phyloP scores from a whole-genome alignment of 1,284 basidiomycete genomes.

The Trametes versicolor region DNA sequence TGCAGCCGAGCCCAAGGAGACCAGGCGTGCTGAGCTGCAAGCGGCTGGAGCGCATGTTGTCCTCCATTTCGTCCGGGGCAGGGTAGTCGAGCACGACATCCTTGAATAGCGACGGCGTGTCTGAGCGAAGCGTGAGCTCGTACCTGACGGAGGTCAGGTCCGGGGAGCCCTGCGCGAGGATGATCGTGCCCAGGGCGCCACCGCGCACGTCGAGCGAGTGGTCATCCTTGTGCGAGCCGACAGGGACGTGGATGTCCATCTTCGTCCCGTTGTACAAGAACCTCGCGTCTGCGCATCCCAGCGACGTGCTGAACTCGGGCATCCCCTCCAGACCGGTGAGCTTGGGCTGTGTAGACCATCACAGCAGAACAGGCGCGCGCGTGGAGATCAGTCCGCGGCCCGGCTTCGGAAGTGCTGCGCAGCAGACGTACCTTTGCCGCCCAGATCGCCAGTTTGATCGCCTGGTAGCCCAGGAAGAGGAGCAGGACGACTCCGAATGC shows the following conservation, averaged over 20 bases:
- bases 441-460: slow-evolving; percentile 57
- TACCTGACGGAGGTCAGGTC: slow-evolving; percentile 56
- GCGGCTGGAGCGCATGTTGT: slow-evolving; percentile 47
- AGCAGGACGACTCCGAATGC: slow-evolving; percentile 59
- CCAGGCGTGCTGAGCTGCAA: slow-evolving; percentile 46
- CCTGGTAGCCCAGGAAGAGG: slow-evolving; percentile 53
- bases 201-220: slow-evolving; percentile 60
- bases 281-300: slow-evolving; percentile 56
- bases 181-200: slow-evolving; percentile 59
- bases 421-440: slow-evolving; percentile 52
- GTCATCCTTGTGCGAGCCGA: slow-evolving; percentile 48
- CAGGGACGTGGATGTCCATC: slow-evolving; percentile 49
- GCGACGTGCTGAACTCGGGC: slow-evolving; percentile 62
- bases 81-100: slow-evolving; percentile 48
- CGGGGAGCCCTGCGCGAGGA: slow-evolving; percentile 53
- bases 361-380: background rate
- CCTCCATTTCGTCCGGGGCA: slow-evolving; percentile 43
- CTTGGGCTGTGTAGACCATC: slow-evolving; percentile 47
- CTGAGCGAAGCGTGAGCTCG: slow-evolving; percentile 57
- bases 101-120: slow-evolving; percentile 52
- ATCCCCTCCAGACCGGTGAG: slow-evolving; percentile 62
- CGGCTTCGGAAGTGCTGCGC: background rate
- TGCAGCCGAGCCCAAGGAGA: slow-evolving; percentile 48
- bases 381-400: background rate
- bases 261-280: slow-evolving; percentile 55